A percentile compares a stretch with the other conserved stretches of the same genome.
These are phyloP conservation scores for Cryptosporidium tyzzeri DNA, from an alignment of 169 alveolate species.

Conservation along the genomic window DNA sequence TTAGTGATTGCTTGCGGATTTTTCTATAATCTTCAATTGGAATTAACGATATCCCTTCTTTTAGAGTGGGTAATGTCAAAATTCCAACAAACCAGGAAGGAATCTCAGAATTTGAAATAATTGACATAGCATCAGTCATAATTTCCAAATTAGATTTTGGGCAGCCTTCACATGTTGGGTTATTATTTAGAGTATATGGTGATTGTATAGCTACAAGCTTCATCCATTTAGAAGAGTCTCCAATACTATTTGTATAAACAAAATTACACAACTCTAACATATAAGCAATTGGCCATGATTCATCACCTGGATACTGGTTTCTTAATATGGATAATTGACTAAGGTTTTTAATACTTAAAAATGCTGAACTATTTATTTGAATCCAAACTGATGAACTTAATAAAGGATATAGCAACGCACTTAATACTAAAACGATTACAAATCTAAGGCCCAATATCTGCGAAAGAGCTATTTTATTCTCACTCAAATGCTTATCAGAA, in stretches of 20 bases:
- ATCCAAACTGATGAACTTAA: conserved; percentile 65
- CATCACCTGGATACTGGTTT: conserved; percentile 75
- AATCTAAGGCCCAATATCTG: conserved; percentile 25
- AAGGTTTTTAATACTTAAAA: conserved; percentile 26
- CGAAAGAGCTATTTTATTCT: conserved; percentile 22
- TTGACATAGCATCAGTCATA: conserved; percentile 69
- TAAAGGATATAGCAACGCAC: conserved; percentile 42
- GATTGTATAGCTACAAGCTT: conserved; percentile 61
- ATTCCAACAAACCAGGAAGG: conserved; percentile 69
- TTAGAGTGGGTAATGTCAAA: conserved; percentile 45
- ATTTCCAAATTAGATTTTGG: conserved; percentile 67
- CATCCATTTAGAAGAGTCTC: conserved; percentile 71
- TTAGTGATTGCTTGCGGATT: conserved; percentile 47
- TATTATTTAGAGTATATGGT: conserved; percentile 61
- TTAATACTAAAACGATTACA: not conserved
- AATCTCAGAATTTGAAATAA: conserved; percentile 50
- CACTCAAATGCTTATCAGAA: not conserved
- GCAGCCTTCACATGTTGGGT: conserved; percentile 74
- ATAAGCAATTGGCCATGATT: conserved; percentile 73
- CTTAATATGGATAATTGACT: conserved; percentile 32
- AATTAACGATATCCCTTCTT: conserved; percentile 55
- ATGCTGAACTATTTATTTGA: conserved; percentile 54
- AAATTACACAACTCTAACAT: conserved; percentile 41
- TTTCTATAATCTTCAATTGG: conserved; percentile 56
- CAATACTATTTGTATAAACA: conserved; percentile 63